A percentile compares a stretch with the other conserved stretches of the same genome.
Evolutionary conservation across 2,329 filamentous ascomycete species (phyloP).

Genomic region (Ophiosphaerella narmari): DNA sequence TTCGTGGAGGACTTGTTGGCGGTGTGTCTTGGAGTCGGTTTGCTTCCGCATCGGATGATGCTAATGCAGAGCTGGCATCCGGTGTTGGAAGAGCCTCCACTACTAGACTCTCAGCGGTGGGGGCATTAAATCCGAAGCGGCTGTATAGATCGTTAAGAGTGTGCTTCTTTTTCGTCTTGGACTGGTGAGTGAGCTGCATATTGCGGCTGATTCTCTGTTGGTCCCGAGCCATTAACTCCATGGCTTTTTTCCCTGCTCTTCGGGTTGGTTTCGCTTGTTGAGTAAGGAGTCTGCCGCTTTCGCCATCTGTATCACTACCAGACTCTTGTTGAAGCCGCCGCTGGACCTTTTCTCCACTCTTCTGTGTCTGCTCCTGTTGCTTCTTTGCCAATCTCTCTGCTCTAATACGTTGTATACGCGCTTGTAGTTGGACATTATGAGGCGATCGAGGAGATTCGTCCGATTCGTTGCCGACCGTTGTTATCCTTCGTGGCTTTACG

Average conservation of each 20-base stretch:
- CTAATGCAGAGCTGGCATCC: conserved; percentile 49
- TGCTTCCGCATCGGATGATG: conserved; percentile 67
- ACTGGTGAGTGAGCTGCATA: conserved; percentile 88
- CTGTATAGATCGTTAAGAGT: conserved; percentile 81
- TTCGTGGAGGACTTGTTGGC: conserved; percentile 51
- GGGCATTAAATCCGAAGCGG: conserved; percentile 73
- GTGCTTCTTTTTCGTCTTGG: conserved; percentile 86
- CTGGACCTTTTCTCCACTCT: conserved; percentile 16
- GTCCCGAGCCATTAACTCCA: conserved; percentile 93
- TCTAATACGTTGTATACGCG: conserved; percentile 74
- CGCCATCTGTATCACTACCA: conserved; percentile 61
- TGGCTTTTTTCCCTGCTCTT: conserved; percentile 90
- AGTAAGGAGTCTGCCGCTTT: conserved; percentile 57
- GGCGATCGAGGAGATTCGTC: conserved; percentile 48
- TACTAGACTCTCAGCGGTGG: conserved; percentile 13
- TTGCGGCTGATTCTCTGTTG: conserved; percentile 89
- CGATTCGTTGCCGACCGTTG: conserved; percentile 48
- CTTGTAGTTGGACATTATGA: conserved; percentile 67
- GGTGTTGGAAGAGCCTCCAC: conserved; percentile 23
- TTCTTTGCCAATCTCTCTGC: conserved; percentile 69
- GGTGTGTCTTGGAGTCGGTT: conserved; percentile 45
- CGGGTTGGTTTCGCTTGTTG: conserved; percentile 72
- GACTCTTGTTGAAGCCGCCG: conserved; percentile 51
- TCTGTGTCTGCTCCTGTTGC: conserved; percentile 53
- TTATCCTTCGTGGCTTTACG: conserved; percentile 15